Base-by-base conservation (phyloP, 495 filamentous ascomycete genomes). In the Talaromyces stipitatus region DNA sequence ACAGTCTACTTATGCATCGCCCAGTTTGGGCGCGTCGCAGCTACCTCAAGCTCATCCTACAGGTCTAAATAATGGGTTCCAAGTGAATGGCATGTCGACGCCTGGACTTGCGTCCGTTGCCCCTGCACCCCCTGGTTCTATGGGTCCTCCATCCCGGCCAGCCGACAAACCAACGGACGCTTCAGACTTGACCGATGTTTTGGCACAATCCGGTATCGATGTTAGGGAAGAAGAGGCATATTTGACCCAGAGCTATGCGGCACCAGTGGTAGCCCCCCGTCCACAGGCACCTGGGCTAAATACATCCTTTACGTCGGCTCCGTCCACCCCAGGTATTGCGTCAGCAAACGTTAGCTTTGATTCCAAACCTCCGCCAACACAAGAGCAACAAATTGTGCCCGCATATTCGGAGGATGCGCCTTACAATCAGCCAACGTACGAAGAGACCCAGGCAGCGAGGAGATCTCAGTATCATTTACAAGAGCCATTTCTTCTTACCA, bases 81-180 rank as follows among this genome's bases (percentile, higher is more conserved):
- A 60, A 43, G 61, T 71, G 56, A 75, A 69, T 54, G 68, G 68
- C 60, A 64, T 66, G 50, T 57, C 64, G 54, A 65, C 62, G 24
- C 64, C 70, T 23, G 14, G 12, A 18, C 22, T 30, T 10, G 51
- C 58, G 27, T 28, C 50, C n/a, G 29, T 26, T 46, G 36, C 36
- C 50, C 66, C 74, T 16, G 66, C 72, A 23, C 70, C 66, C 33
- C 73, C 72, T 9, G 82, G 82, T 46, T 75, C 79, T 16, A 95
- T 95, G 91, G 88, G 88, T 0, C 91, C 91, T 16, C 91, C 91
- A 1, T 84, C 83, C 30, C 87, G 84, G 52, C 87, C 89, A 16
- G 75, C 76, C 7, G 85, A 88, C 28, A 83, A 83, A 57, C 81
- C 84, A 0, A 78, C 77, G 0, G 90, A 90, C 68, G 82, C 86